Percentiles rank a stretch among this genome's conserved stretches.
Conservation (phyloP, 306 rosid genomes). For the Acacia confusa region DNA sequence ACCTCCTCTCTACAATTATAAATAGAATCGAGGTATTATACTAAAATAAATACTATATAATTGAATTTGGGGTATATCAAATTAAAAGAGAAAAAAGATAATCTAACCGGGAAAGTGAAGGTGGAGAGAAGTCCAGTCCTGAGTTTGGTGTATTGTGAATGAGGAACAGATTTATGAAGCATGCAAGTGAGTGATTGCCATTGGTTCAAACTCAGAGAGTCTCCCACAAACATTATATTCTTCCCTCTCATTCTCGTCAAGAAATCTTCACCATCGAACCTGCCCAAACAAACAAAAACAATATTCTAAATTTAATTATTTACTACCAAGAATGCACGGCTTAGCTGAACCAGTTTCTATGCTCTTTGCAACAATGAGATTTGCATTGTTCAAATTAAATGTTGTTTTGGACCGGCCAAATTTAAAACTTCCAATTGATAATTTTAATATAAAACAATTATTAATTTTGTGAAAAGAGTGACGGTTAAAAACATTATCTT, state of each 20-base stretch:
- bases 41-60: too few species aligned
- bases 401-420: too few species aligned
- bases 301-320: background rate
- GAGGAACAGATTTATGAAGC: conserved; percentile 47
- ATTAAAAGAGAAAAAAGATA: background rate
- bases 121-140: conserved; percentile 40
- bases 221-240: conserved; percentile 60
- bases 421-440: too few species aligned
- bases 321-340: too few species aligned
- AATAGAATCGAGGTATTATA: too few species aligned
- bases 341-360: too few species aligned
- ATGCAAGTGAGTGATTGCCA: conserved; percentile 72
- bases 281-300: background rate
- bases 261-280: conserved; percentile 55
- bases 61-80: background rate
- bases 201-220: conserved; percentile 66
- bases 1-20: background rate
- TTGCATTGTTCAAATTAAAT: too few species aligned
- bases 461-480: too few species aligned
- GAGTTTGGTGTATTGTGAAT: conserved; percentile 26
- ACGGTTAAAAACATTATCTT: too few species aligned
- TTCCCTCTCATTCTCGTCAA: conserved; percentile 49
- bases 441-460: too few species aligned
- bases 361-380: too few species aligned
- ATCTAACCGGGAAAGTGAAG: conserved; percentile 49